A percentile compares a stretch with the other conserved stretches of the same genome.
Conservation (phyloP, 1,284 basidiomycete species). For the Mycosarcoma maydis region DNA sequence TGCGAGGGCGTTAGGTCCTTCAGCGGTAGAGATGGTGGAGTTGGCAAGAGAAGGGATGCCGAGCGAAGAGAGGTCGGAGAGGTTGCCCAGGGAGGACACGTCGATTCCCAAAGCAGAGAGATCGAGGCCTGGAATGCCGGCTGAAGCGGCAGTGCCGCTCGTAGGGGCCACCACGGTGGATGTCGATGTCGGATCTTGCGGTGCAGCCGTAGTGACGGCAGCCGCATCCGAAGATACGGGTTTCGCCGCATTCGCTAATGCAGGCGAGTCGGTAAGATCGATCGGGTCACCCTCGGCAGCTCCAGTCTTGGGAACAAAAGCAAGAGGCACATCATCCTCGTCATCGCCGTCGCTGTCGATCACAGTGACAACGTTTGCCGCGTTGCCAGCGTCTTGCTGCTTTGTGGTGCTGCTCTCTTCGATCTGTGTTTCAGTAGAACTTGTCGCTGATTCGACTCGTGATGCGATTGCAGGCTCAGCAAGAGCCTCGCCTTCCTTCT, state of each 20-base stretch:
- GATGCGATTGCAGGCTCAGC: slow-evolving; percentile 14
- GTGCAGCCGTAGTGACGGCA: background rate
- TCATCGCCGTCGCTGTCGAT: slow-evolving; percentile 45
- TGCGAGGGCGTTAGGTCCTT: slow-evolving; percentile 3
- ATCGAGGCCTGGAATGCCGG: slow-evolving; percentile 21
- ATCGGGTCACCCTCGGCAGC: slow-evolving; percentile 18
- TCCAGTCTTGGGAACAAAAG: slow-evolving; percentile 35
- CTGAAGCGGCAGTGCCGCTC: background rate
- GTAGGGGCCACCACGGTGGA: background rate
- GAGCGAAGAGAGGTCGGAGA: slow-evolving; percentile 35
- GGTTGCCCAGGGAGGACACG: slow-evolving; percentile 19
- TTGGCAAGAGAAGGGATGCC: slow-evolving; percentile 16
- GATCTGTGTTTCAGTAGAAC: background rate
- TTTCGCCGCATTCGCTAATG: slow-evolving; percentile 6
- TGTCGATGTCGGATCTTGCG: background rate
- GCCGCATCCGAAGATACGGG: background rate
- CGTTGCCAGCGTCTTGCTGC: slow-evolving; percentile 5
- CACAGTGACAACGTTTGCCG: slow-evolving; percentile 30
- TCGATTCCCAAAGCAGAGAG: slow-evolving; percentile 42
- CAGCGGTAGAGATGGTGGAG: slow-evolving; percentile 1
- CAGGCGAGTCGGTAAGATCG: slow-evolving; percentile 40
- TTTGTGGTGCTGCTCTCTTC: background rate
- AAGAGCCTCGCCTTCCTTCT: slow-evolving; percentile 15
- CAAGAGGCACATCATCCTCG: slow-evolving; percentile 48
- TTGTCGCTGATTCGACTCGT: background rate